Base-by-base conservation (phyloP, 805 yeast genomes). In the Candida orba region DNA sequence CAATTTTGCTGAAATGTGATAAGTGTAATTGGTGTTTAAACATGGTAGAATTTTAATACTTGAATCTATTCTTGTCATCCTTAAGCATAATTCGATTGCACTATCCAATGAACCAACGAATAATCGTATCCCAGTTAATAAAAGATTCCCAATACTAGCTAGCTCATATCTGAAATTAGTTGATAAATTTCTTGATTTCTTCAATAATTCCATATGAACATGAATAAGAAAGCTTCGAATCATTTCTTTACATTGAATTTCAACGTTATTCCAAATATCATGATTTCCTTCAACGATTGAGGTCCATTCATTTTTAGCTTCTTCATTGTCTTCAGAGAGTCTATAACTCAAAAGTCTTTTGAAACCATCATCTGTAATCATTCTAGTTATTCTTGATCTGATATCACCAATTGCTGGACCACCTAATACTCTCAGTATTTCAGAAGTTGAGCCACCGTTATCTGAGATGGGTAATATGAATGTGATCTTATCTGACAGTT, bases 321-420 rank as follows among this genome's bases (percentile, higher is more conserved):
- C 62, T 0, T 48, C 55, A 0, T 73, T 57, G 34, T 71, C 73
- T 3, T 63, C 63, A 0, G 79, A 69, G 20, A 84, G 64, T 41
- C 95, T 57, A 52, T 71, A 70, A 8, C 74, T 69, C 15, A 78
- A 52, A 32, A 77, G 47, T 8, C 42, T 45, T n/a, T 60, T 54
- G 36, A 61, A 48, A 3, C 64, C 66, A 24, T 71, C 66, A 29
- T 71, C 74, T 1, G 88, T 83, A 31, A 87, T 81, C 45, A 90
- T 64, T 42, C 90, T 65, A 0, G 88, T 84, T 25, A 89, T 71
- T 44, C 98, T 63, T 0, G 95, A 86, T 39, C 97, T 67, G 3
- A 90, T 72, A 58, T 90, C 98, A 2, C 98, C 98, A 42, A 90
- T 87, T 0, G 97, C 96, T 3, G 96, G 95, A 0, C 98, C 97